phyloP scores from a whole-genome alignment of 2,329 filamentous ascomycete species.

The Biscogniauxia marginata region DNA sequence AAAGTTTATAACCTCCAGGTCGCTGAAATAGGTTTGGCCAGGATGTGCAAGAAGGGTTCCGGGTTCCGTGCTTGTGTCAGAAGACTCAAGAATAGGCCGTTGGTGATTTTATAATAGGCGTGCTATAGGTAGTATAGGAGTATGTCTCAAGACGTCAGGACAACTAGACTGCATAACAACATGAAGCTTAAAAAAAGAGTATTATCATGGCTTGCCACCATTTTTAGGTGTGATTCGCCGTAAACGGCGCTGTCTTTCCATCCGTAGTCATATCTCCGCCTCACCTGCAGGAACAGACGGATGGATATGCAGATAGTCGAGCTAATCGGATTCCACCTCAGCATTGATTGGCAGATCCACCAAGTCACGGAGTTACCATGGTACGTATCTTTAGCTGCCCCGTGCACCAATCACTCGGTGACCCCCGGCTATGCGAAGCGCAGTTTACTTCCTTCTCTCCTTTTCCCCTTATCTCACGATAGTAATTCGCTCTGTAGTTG shows the following conservation, averaged over 20 bases:
- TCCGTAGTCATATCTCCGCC: not conserved
- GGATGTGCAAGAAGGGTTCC: not conserved
- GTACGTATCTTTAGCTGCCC: not conserved
- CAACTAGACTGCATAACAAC: not conserved
- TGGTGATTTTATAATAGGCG: not conserved
- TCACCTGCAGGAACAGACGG: not conserved
- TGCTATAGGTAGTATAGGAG: not conserved
- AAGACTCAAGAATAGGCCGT: not conserved
- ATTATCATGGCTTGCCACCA: not conserved
- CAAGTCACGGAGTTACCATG: not conserved
- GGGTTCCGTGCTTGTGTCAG: not conserved
- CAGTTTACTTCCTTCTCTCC: not conserved
- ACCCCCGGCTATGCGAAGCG: not conserved
- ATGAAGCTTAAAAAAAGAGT: not conserved
- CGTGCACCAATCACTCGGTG: not conserved
- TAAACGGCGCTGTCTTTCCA: not conserved
- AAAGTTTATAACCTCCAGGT: not conserved
- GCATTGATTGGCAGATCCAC: not conserved
- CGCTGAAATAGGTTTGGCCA: not conserved
- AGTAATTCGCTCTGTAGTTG: not conserved
- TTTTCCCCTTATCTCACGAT: not conserved
- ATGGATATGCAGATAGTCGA: not conserved
- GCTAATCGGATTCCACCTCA: not conserved
- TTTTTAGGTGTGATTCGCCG: not conserved
- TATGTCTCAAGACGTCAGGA: not conserved